A percentile compares a stretch with the other conserved stretches of the same genome.
These are phyloP conservation scores for Tuber umbilicatum DNA, from an alignment of 495 filamentous ascomycete species.

Conservation along the genomic window DNA sequence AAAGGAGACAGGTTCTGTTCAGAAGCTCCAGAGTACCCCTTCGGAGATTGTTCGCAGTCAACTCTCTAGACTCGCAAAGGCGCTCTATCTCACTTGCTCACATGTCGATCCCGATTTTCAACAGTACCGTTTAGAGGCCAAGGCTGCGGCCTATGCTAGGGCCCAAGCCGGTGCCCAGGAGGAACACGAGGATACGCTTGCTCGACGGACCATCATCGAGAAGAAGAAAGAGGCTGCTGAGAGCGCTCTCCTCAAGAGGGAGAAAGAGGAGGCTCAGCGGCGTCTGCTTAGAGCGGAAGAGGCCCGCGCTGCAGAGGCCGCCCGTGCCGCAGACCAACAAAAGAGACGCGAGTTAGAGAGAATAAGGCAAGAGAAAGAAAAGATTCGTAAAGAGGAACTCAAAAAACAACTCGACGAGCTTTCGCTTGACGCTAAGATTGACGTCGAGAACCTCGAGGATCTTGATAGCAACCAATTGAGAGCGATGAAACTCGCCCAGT, in stretches of 20 bases:
- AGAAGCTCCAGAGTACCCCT: constrained; percentile 92
- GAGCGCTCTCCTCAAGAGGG: constrained; percentile 71
- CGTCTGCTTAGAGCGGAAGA: constrained; percentile 79
- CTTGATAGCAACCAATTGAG: constrained; percentile 84
- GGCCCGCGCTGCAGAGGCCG: constrained; percentile 75
- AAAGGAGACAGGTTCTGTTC: constrained; percentile 73
- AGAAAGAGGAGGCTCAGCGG: constrained; percentile 83
- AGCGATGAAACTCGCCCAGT: constrained; percentile 85
- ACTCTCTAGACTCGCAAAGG: constrained; percentile 82
- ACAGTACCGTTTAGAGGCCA: constrained; percentile 67
- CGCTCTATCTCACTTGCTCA: constrained; percentile 84
- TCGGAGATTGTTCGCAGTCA: constrained; percentile 96
- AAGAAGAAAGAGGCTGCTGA: constrained; percentile 93
- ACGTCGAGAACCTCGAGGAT: constrained; percentile 65
- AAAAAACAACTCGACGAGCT: constrained; percentile 94
- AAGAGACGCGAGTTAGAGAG: constrained; percentile 82
- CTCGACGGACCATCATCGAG: constrained; percentile 82
- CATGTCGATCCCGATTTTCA: constrained; percentile 89
- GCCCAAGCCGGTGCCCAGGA: constrained; percentile 80
- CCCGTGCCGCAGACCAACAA: constrained; percentile 82
- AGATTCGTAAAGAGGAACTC: constrained; percentile 85
- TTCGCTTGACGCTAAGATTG: constrained; percentile 74
- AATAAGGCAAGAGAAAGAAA: constrained; percentile 79
- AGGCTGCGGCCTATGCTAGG: constrained; percentile 69
- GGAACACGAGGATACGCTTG: constrained; percentile 83